These are phyloP conservation scores for Exophiala aquamarina DNA, from an alignment of 2,329 filamentous ascomycete species.

Conservation along the genomic window DNA sequence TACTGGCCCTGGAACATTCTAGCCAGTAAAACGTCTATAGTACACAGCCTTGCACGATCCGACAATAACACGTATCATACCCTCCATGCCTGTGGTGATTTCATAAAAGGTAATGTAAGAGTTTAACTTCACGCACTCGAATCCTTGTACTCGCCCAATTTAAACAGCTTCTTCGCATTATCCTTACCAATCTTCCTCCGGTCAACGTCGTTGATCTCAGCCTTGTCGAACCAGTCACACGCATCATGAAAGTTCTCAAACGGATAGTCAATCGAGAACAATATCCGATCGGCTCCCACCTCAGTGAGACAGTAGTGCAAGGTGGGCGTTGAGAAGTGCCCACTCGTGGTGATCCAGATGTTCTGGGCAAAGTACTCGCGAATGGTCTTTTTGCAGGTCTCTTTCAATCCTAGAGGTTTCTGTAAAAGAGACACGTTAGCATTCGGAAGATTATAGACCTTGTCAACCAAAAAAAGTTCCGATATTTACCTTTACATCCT, in stretches of 20 bases:
- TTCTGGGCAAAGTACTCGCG: constrained; percentile 40
- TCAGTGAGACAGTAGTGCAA: constrained; percentile 42
- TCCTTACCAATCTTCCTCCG: constrained; percentile 50
- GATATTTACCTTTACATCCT: constrained; percentile 33
- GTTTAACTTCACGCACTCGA: not conserved
- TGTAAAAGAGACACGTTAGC: not conserved
- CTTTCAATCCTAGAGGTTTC: constrained; percentile 29
- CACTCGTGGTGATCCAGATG: constrained; percentile 41
- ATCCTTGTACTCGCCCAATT: constrained; percentile 20
- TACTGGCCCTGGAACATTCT: no score
- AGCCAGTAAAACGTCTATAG: no score
- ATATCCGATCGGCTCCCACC: constrained; percentile 39
- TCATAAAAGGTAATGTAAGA: no score
- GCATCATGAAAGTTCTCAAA: constrained; percentile 28
- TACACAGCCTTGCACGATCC: no score
- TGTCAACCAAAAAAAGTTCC: no score
- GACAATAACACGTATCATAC: no score
- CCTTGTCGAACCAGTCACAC: constrained; percentile 30
- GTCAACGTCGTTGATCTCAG: constrained; percentile 45
- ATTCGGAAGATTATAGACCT: no score
- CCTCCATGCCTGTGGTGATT: no score
- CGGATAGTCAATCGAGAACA: constrained; percentile 42
- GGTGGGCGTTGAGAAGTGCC: constrained; percentile 38
- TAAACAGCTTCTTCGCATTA: constrained; percentile 53
- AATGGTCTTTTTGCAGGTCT: constrained; percentile 38